Conservation (phyloP, 306 rosid genomes). For the Lagenaria siceraria region DNA sequence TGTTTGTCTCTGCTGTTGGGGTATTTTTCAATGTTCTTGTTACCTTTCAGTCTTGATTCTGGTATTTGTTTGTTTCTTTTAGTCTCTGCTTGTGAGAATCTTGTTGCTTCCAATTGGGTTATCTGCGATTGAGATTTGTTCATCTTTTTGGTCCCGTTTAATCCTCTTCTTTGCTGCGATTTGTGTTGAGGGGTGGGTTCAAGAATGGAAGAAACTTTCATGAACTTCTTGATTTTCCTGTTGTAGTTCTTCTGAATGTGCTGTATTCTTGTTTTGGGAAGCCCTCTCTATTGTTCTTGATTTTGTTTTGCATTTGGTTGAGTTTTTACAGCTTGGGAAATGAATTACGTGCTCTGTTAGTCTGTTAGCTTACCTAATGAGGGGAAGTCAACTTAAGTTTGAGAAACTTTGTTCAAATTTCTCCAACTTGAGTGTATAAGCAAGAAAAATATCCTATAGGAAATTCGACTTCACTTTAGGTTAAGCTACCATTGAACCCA, state of each 20-base stretch:
- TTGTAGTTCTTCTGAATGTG: neutral
- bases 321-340: neutral
- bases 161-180: neutral
- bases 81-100: neutral
- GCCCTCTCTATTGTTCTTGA: neutral
- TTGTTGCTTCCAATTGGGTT: neutral
- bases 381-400: neutral
- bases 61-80: neutral
- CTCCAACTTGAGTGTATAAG: neutral
- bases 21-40: neutral
- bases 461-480: neutral
- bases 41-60: neutral
- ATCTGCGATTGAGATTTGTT: neutral
- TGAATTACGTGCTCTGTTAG: neutral
- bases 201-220: neutral
- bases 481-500: neutral
- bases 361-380: constrained; percentile 1
- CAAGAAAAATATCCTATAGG: neutral
- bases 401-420: neutral
- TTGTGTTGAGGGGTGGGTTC: neutral
- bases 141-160: neutral
- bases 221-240: neutral
- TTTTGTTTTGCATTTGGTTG: neutral
- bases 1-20: neutral
- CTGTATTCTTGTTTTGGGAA: neutral